A percentile compares a stretch with the other conserved stretches of the same genome.
Conservation (phyloP, 2,329 filamentous ascomycete genomes). For the Fusarium globosum region DNA sequence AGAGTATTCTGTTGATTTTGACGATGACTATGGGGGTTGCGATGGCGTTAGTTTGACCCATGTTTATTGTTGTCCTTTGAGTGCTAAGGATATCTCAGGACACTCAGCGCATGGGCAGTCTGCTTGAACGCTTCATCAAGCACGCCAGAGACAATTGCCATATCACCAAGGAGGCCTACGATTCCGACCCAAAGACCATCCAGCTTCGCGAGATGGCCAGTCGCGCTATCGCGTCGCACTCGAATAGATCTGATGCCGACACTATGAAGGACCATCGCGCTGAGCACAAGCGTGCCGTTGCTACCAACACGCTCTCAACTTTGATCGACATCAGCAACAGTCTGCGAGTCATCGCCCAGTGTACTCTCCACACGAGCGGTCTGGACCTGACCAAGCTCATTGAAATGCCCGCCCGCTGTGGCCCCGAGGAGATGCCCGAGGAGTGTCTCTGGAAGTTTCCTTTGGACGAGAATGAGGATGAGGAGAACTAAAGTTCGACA, state of each 20-base stretch:
- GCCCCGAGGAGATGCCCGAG: background rate
- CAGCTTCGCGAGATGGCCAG: accelerated
- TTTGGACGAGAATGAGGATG: background rate
- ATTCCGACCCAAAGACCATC: accelerated
- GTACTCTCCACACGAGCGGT: background rate
- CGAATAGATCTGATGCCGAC: accelerated
- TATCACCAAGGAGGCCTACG: accelerated
- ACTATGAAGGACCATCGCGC: background rate
- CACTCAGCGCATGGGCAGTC: background rate
- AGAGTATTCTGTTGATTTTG: too few species aligned
- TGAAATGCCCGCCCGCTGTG: background rate
- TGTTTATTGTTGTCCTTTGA: background rate
- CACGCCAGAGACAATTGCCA: accelerated
- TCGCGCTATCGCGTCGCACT: accelerated
- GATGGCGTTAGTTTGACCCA: background rate
- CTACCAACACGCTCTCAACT: background rate
- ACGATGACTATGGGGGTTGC: too few species aligned
- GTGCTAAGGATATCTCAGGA: accelerated
- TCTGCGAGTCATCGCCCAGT: accelerated
- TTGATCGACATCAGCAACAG: background rate
- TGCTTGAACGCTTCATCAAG: background rate
- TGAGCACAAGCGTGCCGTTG: background rate
- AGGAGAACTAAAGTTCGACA: background rate
- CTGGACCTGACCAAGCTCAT: too few species aligned
- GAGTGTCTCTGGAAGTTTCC: background rate